These are phyloP conservation scores for Eucalyptus guilfoylei DNA, from an alignment of 345 rosid species.

Conservation along the genomic window DNA sequence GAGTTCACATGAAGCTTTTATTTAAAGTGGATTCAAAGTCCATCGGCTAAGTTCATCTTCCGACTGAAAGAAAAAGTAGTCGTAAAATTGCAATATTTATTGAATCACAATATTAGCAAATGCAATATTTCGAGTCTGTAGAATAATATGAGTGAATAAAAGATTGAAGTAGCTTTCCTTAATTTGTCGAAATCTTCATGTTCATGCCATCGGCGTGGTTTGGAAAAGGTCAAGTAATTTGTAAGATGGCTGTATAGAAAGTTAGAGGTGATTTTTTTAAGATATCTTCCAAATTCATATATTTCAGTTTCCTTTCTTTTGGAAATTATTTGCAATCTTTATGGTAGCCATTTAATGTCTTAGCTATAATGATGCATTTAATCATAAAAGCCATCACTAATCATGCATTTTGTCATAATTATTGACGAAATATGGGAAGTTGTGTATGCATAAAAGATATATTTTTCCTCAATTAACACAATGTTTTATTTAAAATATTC, in stretches of 20 bases:
- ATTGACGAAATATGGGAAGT: neutral
- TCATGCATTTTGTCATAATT: neutral
- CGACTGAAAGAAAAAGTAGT: neutral
- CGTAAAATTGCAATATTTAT: neutral
- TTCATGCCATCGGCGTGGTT: neutral
- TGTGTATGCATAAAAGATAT: neutral
- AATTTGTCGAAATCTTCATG: neutral
- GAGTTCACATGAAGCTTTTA: neutral
- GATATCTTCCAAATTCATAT: neutral
- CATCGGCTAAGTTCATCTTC: neutral
- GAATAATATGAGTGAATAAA: neutral
- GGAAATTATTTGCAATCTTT: neutral
- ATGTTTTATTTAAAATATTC: neutral
- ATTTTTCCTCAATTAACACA: neutral
- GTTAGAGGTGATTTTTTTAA: neutral
- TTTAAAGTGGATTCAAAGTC: neutral
- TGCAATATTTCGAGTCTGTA: neutral
- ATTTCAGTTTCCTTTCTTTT: neutral
- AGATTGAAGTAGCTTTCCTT: neutral
- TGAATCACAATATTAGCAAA: neutral
- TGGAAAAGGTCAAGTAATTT: neutral
- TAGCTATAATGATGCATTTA: neutral
- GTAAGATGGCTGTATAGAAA: neutral
- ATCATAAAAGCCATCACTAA: neutral
- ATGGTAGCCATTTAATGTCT: neutral